Base-by-base conservation (phyloP, 257 asterid genomes). In the Anisodus tanguticus region DNA sequence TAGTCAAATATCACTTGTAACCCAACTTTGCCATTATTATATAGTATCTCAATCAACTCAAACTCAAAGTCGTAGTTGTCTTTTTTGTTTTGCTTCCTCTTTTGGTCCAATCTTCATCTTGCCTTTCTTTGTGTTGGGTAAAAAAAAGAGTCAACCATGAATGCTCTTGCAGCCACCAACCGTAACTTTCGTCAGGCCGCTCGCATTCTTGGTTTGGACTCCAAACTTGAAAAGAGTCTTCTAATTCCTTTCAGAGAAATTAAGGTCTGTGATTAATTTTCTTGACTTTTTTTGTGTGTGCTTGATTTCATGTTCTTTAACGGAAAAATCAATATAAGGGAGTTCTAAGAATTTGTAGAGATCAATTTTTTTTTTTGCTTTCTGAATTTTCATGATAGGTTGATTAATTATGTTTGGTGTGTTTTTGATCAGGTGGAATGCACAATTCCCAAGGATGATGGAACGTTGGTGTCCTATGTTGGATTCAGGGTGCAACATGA, bases 401-500 rank as follows among this genome's bases (percentile, higher is more conserved):
- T 37, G 13, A 37, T 7, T 78, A 22, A 15, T 12, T 13, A 12
- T 53, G 13, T 84, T 55, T 6, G 37, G 19, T 72, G 55, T 77
- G 51, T 77, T 71, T 86, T 82, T 58, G 83, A 84, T 88, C 91
- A 95, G 98, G 99, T 95, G 88, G 99, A 95, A 85, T 95, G 99
- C 84, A 94, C 98, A 6, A 90, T 95, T 62, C 99, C 99, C 0
- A 95, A 91, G 85, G 99, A 95, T 86, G 98, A 95, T 89, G 98
- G 99, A 54, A 91, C 94, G 1, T 91, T 95, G 86, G 98, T 77
- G 62, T 94, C 99, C 7, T 95, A 87, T 84, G 86, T 95, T 87
- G 99, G 99, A 83, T 95, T 94, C 26, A 91, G 99, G 81, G 97
- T 95, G 69, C 98, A 95, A 68, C 99, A 95, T 85, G 99, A 95